Evolutionary conservation across 495 filamentous ascomycete species (phyloP).

Genomic region (Lasiosphaeriaceae sp.): DNA sequence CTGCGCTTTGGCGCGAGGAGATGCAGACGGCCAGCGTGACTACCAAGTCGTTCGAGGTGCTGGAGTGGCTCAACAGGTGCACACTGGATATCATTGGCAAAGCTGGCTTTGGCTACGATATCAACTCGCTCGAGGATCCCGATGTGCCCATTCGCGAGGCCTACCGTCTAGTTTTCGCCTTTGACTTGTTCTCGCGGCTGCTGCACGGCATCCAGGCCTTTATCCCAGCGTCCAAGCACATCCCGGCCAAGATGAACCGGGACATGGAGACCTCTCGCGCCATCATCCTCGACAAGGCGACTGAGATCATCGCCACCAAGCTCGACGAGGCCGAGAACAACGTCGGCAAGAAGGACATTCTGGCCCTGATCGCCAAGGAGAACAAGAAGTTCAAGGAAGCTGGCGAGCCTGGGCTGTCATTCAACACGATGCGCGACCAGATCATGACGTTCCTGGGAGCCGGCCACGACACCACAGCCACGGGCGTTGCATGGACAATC

Average conservation of each 20-base stretch:
- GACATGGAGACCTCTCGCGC: conserved; percentile 38
- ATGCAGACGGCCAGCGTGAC: conserved; percentile 27
- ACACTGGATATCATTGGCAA: conserved; percentile 52
- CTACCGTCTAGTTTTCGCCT: conserved; percentile 44
- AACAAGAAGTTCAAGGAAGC: conserved; percentile 18
- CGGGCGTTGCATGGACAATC: conserved; percentile 32
- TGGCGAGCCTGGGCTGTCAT: conserved; percentile 28
- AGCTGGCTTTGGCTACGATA: conserved; percentile 47
- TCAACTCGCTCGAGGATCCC: conserved; percentile 40
- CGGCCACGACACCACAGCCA: conserved; percentile 40
- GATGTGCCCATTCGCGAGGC: conserved; percentile 39
- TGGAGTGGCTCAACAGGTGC: conserved; percentile 47
- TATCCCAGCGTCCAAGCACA: conserved; percentile 37
- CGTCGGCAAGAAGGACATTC: conserved; percentile 36
- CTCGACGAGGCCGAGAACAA: conserved; percentile 23
- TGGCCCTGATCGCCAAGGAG: conserved; percentile 37
- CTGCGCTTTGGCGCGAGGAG: conserved; percentile 37
- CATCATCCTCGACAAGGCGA: conserved; percentile 32
- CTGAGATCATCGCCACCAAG: conserved; percentile 15
- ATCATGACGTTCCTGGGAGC: conserved; percentile 43
- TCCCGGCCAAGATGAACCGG: conserved; percentile 43
- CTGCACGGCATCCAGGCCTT: conserved; percentile 44
- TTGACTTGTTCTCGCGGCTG: conserved; percentile 35
- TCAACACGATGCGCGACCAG: conserved; percentile 47
- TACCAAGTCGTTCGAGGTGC: conserved; percentile 34